A percentile compares a stretch with the other conserved stretches of the same genome.
Conservation (phyloP, 495 filamentous ascomycete species). For the Podospora conica region DNA sequence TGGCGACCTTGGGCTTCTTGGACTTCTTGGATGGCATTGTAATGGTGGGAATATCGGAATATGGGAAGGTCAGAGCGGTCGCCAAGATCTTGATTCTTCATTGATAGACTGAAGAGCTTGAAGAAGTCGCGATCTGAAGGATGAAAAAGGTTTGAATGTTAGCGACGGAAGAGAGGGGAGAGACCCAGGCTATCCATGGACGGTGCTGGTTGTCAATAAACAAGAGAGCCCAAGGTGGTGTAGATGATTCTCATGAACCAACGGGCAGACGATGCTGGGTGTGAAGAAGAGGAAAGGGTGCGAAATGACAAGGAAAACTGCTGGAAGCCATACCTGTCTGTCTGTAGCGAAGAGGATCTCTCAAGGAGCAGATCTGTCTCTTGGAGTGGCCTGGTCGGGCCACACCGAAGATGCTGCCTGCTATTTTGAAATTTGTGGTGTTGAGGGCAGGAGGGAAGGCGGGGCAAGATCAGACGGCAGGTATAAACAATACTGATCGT, state of each 20-base stretch:
- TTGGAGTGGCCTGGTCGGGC: too few species aligned
- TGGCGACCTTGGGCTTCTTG: not conserved
- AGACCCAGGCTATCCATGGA: too few species aligned
- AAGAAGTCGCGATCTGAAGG: not conserved
- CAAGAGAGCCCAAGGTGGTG: not conserved
- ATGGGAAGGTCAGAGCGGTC: too few species aligned
- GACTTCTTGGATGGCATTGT: not conserved
- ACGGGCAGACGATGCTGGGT: not conserved
- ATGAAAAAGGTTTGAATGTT: not conserved
- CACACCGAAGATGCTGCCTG: too few species aligned
- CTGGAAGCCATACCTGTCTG: too few species aligned
- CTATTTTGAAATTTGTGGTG: too few species aligned
- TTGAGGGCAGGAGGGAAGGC: too few species aligned
- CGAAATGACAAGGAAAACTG: not conserved
- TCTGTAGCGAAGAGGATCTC: not conserved
- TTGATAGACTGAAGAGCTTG: too few species aligned
- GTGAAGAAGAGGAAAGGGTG: not conserved
- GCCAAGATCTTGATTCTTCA: too few species aligned
- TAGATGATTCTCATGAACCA: not conserved
- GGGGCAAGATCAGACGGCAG: too few species aligned
- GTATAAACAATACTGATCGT: too few species aligned
- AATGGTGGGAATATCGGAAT: not conserved
- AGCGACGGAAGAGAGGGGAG: too few species aligned
- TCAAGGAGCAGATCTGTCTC: not conserved
- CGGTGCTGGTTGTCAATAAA: not conserved